These are phyloP conservation scores for Coemansia sp. DNA, from an alignment of 192 early-diverging fungal genomes.

Conservation along the genomic window DNA sequence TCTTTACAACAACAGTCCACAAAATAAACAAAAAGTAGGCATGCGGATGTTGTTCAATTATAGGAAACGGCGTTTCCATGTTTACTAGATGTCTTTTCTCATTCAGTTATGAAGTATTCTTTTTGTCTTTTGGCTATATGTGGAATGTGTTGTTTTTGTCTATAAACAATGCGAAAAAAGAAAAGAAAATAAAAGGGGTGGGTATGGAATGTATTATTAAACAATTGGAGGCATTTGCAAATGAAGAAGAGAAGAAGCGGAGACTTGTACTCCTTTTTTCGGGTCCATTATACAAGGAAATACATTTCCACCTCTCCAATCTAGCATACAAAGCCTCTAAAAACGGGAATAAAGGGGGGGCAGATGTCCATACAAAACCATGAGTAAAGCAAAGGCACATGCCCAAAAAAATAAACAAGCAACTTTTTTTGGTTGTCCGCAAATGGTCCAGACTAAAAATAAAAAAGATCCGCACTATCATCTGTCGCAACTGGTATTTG, in stretches of 20 bases:
- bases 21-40: too few relatives aligned
- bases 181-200: not conserved
- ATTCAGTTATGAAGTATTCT: too few relatives aligned
- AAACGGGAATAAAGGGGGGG: not conserved
- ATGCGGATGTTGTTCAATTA: too few relatives aligned
- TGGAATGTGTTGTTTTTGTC: too few relatives aligned
- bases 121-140: too few relatives aligned
- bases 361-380: not conserved
- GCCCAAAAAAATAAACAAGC: not conserved
- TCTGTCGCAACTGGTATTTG: not conserved
- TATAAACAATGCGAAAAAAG: too few relatives aligned
- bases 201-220: not conserved
- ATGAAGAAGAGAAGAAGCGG: not conserved
- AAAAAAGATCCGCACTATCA: not conserved
- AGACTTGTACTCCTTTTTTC: not conserved
- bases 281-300: not conserved
- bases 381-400: not conserved
- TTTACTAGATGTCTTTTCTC: too few relatives aligned
- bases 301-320: not conserved
- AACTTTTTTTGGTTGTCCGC: not conserved
- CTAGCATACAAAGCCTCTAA: not conserved
- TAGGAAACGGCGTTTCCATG: too few relatives aligned
- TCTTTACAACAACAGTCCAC: too few relatives aligned
- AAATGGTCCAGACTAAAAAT: not conserved
- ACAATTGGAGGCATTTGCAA: not conserved